Conservation (phyloP, 306 rosid species). For the Echinosophora koreensis region DNA sequence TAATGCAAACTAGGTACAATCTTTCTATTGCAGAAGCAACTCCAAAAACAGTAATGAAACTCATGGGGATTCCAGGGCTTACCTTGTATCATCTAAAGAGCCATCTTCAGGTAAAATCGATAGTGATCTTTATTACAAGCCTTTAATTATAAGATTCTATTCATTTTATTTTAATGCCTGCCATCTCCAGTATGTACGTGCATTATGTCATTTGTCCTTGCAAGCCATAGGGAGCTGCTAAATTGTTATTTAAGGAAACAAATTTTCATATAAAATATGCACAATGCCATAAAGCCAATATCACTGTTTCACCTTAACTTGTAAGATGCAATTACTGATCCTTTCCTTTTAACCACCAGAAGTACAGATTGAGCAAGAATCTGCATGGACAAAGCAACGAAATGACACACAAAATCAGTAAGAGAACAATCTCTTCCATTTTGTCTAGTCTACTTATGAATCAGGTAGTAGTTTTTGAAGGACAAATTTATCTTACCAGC, state of each 20-base stretch:
- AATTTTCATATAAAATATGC: constrained; percentile 28
- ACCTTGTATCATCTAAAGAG: constrained; percentile 94
- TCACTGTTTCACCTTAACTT: constrained; percentile 35
- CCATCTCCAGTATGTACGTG: background rate
- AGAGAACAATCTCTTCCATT: constrained; percentile 40
- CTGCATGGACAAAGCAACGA: constrained; percentile 77
- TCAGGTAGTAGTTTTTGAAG: constrained; percentile 25
- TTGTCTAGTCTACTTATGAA: constrained; percentile 28
- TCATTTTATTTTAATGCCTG: constrained; percentile 5
- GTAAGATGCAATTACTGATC: constrained; percentile 46
- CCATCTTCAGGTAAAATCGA: constrained; percentile 88
- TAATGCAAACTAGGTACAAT: constrained; percentile 35
- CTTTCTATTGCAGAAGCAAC: constrained; percentile 84
- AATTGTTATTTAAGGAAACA: background rate
- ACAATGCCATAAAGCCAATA: background rate
- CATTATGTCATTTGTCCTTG: constrained; percentile 18
- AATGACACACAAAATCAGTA: constrained; percentile 73
- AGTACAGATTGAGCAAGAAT: constrained; percentile 95
- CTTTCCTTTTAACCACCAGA: constrained; percentile 59
- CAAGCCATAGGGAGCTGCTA: background rate
- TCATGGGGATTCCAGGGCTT: constrained; percentile 96
- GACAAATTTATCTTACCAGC: constrained; percentile 35
- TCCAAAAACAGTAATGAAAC: constrained; percentile 97
- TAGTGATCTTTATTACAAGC: background rate
- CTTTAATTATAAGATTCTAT: constrained; percentile 1